These are phyloP conservation scores for Drechslerella dactyloides DNA, from an alignment of 2,329 filamentous ascomycete genomes.

Conservation along the genomic window DNA sequence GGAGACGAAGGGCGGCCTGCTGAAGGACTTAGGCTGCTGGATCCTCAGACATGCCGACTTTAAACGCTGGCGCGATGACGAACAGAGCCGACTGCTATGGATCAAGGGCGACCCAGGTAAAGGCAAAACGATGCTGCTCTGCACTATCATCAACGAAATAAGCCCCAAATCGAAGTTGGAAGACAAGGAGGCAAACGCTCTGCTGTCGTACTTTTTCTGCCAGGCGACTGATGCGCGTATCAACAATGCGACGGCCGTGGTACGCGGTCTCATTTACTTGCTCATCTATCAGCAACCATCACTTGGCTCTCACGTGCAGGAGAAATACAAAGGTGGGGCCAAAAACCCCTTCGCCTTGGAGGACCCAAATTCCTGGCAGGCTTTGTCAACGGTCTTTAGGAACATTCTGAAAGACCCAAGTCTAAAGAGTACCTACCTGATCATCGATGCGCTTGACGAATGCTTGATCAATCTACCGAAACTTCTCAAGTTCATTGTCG, in stretches of 20 bases:
- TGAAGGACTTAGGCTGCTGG: conserved; percentile 57
- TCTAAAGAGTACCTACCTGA: conserved; percentile 56
- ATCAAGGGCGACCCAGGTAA: conserved; percentile 59
- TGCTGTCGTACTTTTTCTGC: conserved; percentile 57
- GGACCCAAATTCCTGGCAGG: conserved; percentile 58
- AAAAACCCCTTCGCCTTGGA: conserved; percentile 57
- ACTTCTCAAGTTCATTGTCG: conserved; percentile 58
- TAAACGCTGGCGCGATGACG: conserved; percentile 53
- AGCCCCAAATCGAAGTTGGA: not conserved
- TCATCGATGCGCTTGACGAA: conserved; percentile 63
- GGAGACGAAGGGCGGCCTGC: conserved; percentile 57
- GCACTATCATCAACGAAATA: conserved; percentile 57
- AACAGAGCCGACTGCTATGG: conserved; percentile 57
- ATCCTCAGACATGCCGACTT: conserved; percentile 56
- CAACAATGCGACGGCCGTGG: conserved; percentile 56
- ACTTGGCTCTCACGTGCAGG: conserved; percentile 57
- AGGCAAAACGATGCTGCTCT: conserved; percentile 61
- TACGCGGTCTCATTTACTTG: conserved; percentile 57
- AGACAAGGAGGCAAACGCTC: too few species aligned
- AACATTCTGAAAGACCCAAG: conserved; percentile 58
- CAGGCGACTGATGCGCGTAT: conserved; percentile 55
- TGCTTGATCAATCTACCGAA: conserved; percentile 55
- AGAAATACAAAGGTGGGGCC: conserved; percentile 57
- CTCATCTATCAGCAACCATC: conserved; percentile 55
- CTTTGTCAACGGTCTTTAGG: conserved; percentile 58